Percentiles rank a stretch among this genome's conserved stretches.
Evolutionary conservation across 2,329 filamentous ascomycete species (phyloP).

Genomic region (Fusarium pseudograminearum): DNA sequence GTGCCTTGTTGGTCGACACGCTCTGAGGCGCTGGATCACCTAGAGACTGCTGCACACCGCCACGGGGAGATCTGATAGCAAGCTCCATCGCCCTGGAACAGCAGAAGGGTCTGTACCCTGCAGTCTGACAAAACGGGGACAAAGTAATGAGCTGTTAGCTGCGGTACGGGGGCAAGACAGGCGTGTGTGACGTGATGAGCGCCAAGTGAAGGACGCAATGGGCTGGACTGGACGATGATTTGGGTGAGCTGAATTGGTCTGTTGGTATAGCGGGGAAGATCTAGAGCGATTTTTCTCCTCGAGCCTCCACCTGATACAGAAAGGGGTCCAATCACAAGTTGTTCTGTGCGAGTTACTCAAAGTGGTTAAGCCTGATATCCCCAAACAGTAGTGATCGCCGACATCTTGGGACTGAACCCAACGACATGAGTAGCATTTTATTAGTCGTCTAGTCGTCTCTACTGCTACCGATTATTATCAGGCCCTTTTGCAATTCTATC

Average conservation of each 20-base stretch:
- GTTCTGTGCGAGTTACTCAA: conserved; percentile 30
- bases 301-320: not conserved
- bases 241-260: not conserved
- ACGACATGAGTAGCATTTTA: not conserved
- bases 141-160: not conserved
- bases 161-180: conserved; percentile 1
- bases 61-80: conserved; percentile 8
- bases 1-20: not conserved
- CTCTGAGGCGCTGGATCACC: not conserved
- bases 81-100: conserved; percentile 2
- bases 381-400: conserved; percentile 6
- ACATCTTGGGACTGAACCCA: not conserved
- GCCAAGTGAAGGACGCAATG: conserved; percentile 4
- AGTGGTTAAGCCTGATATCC: conserved; percentile 8
- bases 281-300: conserved; percentile 3
- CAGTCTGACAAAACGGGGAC: conserved; percentile 5
- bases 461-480: not conserved
- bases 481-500: not conserved
- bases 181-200: conserved; percentile 4
- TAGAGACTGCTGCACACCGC: conserved; percentile 1
- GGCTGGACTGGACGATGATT: conserved; percentile 2
- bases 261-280: not conserved
- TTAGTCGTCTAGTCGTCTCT: not conserved
- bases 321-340: conserved; percentile 20
- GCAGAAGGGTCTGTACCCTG: not conserved